Evolutionary conservation across 805 yeast genomes (phyloP), one percentile per base, ranked within the genome.

Genomic region (Wickerhamiella shivajii): DNA sequence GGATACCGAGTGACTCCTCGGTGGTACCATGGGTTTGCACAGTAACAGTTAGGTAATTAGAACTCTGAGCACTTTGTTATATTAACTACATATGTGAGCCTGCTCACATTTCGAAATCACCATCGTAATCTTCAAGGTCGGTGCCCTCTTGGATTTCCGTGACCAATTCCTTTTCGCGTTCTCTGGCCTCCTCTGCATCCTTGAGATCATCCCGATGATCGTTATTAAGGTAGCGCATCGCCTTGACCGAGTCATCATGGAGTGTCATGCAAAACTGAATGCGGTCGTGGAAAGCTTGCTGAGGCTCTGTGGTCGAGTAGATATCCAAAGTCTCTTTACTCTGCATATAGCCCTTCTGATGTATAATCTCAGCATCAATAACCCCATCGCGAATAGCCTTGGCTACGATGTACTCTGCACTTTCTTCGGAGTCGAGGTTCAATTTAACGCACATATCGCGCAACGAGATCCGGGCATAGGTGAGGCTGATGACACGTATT

Each of bases 321-420:
- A 85, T 69, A 55, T 90, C 94, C 49, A 72, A 60, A 38, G 81
- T 60, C 55, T 90, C 98, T 45, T 73, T 76, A 24, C 92, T 77
- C 59, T 84, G 85, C 78, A 90, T 85, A 54, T 63, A 85, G 2
- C 96, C 96, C 42, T 71, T 66, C 51, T 80, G 81, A 58, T 85
- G 95, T 53, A 90, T 80, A 45, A 90, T 78, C 36, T 73, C 70
- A 3, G 98, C 97, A 50, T 90, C 97, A 52, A 90, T 81, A 33
- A 90, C 97, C 39, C 94, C 95, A 54, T 90, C 99, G 50, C 94
- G 74, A 39, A 90, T 87, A 17, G 96, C 90, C 62, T 90, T 87
- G 24, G 95, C 81, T 15, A 90, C 94, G 55, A 90, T 84, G 55
- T 87, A 90, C 61, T 90, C 99, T 1, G 95, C 93, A 47, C 87